These are phyloP conservation scores for Aspergillus arachidicola DNA, from an alignment of 2,329 filamentous ascomycete species.

Conservation along the genomic window DNA sequence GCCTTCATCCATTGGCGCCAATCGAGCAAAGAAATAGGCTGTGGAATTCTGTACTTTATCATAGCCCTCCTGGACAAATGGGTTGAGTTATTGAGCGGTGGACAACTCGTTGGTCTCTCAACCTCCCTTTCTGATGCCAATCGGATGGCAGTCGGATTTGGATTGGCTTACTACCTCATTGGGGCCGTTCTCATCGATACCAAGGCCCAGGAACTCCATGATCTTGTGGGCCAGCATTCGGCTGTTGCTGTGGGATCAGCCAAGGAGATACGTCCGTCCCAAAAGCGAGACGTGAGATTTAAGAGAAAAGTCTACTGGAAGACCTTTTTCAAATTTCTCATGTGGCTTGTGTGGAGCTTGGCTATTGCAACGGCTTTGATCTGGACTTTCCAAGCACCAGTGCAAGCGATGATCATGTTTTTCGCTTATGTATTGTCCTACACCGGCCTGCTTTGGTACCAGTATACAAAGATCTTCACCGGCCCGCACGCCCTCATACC, in stretches of 20 bases:
- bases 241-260: conserved; percentile 45
- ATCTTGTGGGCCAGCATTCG: conserved; percentile 45
- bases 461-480: conserved; percentile 57
- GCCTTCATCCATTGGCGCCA: conserved; percentile 62
- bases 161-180: conserved; percentile 60
- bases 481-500: conserved; percentile 53
- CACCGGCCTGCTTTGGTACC: conserved; percentile 57
- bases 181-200: conserved; percentile 60
- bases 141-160: conserved; percentile 55
- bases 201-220: conserved; percentile 56
- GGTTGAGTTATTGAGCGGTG: conserved; percentile 53
- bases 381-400: conserved; percentile 53
- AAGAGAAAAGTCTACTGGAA: conserved; percentile 55
- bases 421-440: conserved; percentile 53
- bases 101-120: conserved; percentile 44
- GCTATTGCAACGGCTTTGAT: conserved; percentile 53
- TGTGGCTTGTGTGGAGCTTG: conserved; percentile 57
- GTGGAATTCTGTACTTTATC: conserved; percentile 57
- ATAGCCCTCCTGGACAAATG: conserved; percentile 60
- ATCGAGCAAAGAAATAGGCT: conserved; percentile 57
- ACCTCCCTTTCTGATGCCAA: conserved; percentile 38
- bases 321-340: conserved; percentile 52
- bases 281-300: conserved; percentile 49
- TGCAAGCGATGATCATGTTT: conserved; percentile 52
- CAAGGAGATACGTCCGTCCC: conserved; percentile 47